phyloP scores from a whole-genome alignment of 768 basidiomycete species.

The Suillus occidentalis region DNA sequence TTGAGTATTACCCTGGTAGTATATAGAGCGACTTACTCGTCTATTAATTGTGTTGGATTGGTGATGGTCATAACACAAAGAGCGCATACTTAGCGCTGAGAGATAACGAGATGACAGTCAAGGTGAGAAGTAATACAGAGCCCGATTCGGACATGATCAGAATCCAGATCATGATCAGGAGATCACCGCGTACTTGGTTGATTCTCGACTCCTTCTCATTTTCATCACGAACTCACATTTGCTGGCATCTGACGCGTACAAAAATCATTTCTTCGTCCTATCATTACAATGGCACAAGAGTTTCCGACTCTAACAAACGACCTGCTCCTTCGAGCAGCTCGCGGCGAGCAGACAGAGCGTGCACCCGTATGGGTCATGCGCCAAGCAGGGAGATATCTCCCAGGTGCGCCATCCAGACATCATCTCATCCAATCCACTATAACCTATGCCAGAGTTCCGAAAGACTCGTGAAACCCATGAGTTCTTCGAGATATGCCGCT shows the following conservation, averaged over 20 bases:
- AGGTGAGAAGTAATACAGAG: neutral
- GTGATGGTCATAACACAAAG: slow-evolving; percentile 44
- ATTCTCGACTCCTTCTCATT: too few species aligned
- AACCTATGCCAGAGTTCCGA: slow-evolving; percentile 69
- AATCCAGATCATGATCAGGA: neutral
- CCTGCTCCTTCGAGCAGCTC: slow-evolving; percentile 83
- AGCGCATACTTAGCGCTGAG: slow-evolving; percentile 4
- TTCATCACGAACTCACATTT: neutral
- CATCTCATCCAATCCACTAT: neutral
- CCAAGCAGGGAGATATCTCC: slow-evolving; percentile 93
- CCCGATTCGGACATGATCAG: slow-evolving; percentile 2
- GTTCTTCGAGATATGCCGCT: slow-evolving; percentile 95
- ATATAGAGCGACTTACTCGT: slow-evolving; percentile 46
- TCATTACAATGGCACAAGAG: slow-evolving; percentile 34
- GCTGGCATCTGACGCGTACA: neutral
- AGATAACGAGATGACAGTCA: neutral
- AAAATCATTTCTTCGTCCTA: neutral
- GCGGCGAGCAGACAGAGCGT: slow-evolving; percentile 84
- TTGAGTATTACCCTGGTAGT: neutral
- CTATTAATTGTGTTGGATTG: slow-evolving; percentile 61
- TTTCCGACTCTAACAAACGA: slow-evolving; percentile 87
- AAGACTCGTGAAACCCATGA: slow-evolving; percentile 82
- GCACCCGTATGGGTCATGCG: slow-evolving; percentile 99
- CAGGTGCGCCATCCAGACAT: slow-evolving; percentile 53
- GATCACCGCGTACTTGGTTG: too few species aligned